Conservation (phyloP, 495 filamentous ascomycete species). For the Trichoderma erinaceum region DNA sequence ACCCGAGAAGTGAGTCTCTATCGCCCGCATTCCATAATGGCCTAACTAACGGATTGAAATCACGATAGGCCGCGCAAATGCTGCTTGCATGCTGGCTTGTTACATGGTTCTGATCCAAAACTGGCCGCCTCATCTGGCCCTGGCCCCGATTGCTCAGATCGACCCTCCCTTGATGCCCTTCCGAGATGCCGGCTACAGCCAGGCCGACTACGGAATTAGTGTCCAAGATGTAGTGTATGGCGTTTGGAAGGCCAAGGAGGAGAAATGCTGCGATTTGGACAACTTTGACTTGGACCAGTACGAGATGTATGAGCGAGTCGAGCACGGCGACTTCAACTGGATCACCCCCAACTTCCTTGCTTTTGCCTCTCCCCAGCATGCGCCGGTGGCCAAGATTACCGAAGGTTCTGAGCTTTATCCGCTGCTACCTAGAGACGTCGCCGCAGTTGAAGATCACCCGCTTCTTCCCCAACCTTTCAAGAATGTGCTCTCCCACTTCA, state of each 20-base stretch:
- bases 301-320: constrained; percentile 89
- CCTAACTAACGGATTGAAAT: constrained; percentile 17
- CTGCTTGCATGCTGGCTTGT: constrained; percentile 88
- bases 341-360: constrained; percentile 90
- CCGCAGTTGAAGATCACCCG: constrained; percentile 56
- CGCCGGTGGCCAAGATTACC: constrained; percentile 63
- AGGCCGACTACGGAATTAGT: constrained; percentile 90
- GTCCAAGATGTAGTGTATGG: constrained; percentile 98
- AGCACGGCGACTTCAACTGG: constrained; percentile 99
- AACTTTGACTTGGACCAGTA: constrained; percentile 96
- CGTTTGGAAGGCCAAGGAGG: constrained; percentile 97
- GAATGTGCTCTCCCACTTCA: constrained; percentile 88
- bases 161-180: constrained; percentile 98
- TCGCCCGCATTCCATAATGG: background rate
- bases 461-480: constrained; percentile 78
- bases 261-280: constrained; percentile 76
- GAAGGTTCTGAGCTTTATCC: constrained; percentile 64
- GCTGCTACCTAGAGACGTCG: constrained; percentile 60
- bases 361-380: constrained; percentile 88
- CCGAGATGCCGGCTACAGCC: constrained; percentile 95
- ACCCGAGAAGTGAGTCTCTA: constrained; percentile 62
- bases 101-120: constrained; percentile 99
- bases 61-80: constrained; percentile 72
- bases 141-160: constrained; percentile 91
- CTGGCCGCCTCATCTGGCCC: constrained; percentile 97